Conservation (phyloP, 2,329 filamentous ascomycete species). For the Chrysoporthe puriensis region DNA sequence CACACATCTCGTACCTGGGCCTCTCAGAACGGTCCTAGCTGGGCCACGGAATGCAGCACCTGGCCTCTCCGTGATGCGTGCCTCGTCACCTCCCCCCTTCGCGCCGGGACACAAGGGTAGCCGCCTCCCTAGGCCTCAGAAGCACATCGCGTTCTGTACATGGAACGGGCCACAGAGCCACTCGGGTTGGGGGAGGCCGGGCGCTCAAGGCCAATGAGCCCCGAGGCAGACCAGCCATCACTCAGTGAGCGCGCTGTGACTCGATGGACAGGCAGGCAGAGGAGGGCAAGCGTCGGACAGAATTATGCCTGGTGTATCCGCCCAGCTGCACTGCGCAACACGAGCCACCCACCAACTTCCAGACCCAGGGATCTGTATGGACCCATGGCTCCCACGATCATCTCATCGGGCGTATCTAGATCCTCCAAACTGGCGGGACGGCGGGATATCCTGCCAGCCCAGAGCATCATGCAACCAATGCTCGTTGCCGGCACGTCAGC, state of each 20-base stretch:
- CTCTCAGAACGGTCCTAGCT: slow-evolving; percentile 15
- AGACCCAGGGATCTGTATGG: slow-evolving; percentile 17
- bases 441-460: slow-evolving; percentile 10
- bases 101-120: slow-evolving; percentile 17
- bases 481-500: background rate
- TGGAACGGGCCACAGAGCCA: background rate
- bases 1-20: slow-evolving; percentile 26
- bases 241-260: background rate
- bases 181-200: background rate
- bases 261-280: background rate
- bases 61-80: slow-evolving; percentile 15
- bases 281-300: background rate
- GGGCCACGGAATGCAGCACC: slow-evolving; percentile 21
- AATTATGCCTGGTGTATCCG: slow-evolving; percentile 22
- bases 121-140: background rate
- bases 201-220: background rate
- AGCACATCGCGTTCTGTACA: background rate
- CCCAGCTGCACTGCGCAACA: background rate
- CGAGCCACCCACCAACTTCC: slow-evolving; percentile 11
- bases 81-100: slow-evolving; percentile 15
- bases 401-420: slow-evolving; percentile 29
- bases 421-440: slow-evolving; percentile 26
- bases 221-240: background rate
- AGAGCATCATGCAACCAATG: slow-evolving; percentile 8
- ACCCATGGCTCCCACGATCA: slow-evolving; percentile 24